Evolutionary conservation across 2,329 filamentous ascomycete species (phyloP).

Genomic region (Alternaria consortialis): DNA sequence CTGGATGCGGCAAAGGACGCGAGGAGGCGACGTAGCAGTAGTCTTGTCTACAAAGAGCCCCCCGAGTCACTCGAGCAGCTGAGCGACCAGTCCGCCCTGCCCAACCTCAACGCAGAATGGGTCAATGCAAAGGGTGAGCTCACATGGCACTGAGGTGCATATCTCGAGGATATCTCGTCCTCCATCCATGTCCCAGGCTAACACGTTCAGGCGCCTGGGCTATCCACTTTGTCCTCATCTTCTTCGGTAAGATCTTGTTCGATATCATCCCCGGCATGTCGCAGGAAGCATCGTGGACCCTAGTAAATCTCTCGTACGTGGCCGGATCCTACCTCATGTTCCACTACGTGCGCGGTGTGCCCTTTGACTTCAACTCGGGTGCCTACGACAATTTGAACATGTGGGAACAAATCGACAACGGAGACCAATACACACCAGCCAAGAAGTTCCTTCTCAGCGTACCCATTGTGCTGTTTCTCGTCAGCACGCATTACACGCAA

Average conservation of each 20-base stretch:
- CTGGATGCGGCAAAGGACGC: slow-evolving; percentile 62
- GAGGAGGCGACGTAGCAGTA: slow-evolving; percentile 93
- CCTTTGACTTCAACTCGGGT: slow-evolving; percentile 98
- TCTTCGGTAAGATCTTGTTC: slow-evolving; percentile 92
- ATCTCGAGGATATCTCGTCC: background rate
- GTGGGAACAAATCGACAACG: slow-evolving; percentile 99
- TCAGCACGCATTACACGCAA: slow-evolving; percentile 99
- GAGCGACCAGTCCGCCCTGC: slow-evolving; percentile 92
- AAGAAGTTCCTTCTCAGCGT: slow-evolving; percentile 98
- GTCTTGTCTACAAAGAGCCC: slow-evolving; percentile 97
- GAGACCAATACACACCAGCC: slow-evolving; percentile 96
- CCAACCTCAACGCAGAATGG: slow-evolving; percentile 98
- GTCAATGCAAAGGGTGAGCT: slow-evolving; percentile 92
- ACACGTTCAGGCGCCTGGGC: slow-evolving; percentile 83
- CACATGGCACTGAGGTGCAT: background rate
- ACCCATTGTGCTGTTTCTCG: slow-evolving; percentile 90
- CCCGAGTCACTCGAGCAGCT: slow-evolving; percentile 96
- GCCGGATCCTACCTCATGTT: slow-evolving; percentile 99
- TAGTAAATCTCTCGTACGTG: slow-evolving; percentile 99
- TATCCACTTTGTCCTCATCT: slow-evolving; percentile 93
- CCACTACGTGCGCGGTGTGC: slow-evolving; percentile 96
- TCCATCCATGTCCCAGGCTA: slow-evolving; percentile 12
- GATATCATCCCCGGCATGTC: slow-evolving; percentile 96
- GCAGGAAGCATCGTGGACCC: slow-evolving; percentile 97
- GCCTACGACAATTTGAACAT: slow-evolving; percentile 99